A percentile compares a stretch with the other conserved stretches of the same genome.
These are phyloP conservation scores for Aspergillus sclerotiicarbonarius DNA, from an alignment of 495 filamentous ascomycete genomes.

Conservation along the genomic window DNA sequence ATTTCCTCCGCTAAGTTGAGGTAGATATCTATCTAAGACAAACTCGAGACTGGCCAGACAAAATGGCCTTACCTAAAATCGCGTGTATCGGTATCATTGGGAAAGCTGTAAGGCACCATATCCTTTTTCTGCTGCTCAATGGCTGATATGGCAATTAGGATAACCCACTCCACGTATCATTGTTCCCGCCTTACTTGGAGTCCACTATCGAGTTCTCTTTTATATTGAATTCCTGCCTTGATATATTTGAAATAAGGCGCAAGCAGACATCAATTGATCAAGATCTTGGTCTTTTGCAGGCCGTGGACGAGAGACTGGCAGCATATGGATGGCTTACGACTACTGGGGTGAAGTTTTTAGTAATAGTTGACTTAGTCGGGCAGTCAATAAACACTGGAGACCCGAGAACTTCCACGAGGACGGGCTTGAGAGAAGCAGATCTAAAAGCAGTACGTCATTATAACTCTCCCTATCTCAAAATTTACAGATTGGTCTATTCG, in stretches of 20 bases:
- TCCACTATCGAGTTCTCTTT: conserved; percentile 81
- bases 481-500: neutral
- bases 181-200: conserved; percentile 74
- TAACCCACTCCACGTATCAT: conserved; percentile 88
- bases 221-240: conserved; percentile 83
- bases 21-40: neutral
- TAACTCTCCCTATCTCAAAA: neutral
- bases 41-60: neutral
- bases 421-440: conserved; percentile 75
- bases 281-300: conserved; percentile 88
- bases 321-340: conserved; percentile 97
- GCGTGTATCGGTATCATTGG: conserved; percentile 93
- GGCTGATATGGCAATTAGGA: conserved; percentile 56
- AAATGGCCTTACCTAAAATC: conserved; percentile 51
- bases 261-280: conserved; percentile 66
- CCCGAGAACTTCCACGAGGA: conserved; percentile 34
- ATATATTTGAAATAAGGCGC: conserved; percentile 83
- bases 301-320: conserved; percentile 86
- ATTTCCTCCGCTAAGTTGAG: neutral
- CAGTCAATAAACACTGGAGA: conserved; percentile 31
- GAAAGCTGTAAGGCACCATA: conserved; percentile 63
- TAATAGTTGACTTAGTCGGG: conserved; percentile 84
- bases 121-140: conserved; percentile 3
- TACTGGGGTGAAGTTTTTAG: conserved; percentile 85
- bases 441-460: conserved; percentile 64